Evolutionary conservation across 257 asterid species (phyloP), one percentile per base, ranked within the genome.

Genomic region (Paulownia fortunei): DNA sequence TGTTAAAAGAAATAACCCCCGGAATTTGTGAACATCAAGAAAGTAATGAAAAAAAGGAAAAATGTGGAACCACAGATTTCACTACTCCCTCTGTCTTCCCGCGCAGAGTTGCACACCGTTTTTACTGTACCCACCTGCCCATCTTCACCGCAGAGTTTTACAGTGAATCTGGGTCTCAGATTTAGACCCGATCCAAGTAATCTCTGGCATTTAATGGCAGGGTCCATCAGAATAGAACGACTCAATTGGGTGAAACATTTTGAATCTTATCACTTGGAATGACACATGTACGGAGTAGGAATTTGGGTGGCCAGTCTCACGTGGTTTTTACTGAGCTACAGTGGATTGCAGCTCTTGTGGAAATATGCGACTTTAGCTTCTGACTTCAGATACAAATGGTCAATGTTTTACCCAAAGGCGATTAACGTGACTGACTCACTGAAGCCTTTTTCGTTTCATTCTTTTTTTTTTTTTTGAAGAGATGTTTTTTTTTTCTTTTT

Each of bases 61-160:
- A 68, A 15, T 74, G 56, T 58, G 80, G 69, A 30, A 30, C 3
- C 4, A 30, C 9, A 73, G 37, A 5, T 54, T 69, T 81, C 41
- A 79, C 84, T 81, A 85, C 58, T 63, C 11, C 26, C 69, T 62
- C 39, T 55, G 76, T 74, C 75, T 6, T 10, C 18, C 36, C 4
- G 36, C 3, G 36, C 36, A 30, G 4, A 2, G 2, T 4, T 30
- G 36, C 36, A 30, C 36, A 4, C 36, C 36, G n/a, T 30, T 30
- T 30, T 30, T 30, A 51, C 6, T 2, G 44, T 6, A 0, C 11
- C 10, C 46, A 6, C 12, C 46, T 2, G 8, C 46, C 2, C 6
- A 5, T 41, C 12, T 41, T 41, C 26, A 13, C 39, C 10, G 6
- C 10, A 54, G 24, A 10, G 7, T 77, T 77, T 58, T 70, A 71